Percentiles rank a stretch among this genome's conserved stretches.
Conservation (phyloP, 106 monocot species). For the Dactylorhiza incarnata region DNA sequence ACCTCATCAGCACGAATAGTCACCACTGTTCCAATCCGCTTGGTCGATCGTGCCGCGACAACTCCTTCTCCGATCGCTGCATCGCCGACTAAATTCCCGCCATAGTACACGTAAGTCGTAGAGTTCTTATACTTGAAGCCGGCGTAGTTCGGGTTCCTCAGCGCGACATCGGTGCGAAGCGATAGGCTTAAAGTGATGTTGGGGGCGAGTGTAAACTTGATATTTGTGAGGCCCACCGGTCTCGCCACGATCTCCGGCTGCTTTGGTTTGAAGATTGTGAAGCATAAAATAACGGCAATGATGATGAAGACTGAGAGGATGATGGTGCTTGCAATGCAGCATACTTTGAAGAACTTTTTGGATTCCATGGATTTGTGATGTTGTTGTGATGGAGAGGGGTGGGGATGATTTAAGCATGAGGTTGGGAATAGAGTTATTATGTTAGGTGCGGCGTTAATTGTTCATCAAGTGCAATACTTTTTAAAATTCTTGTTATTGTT, state of each 20-base stretch:
- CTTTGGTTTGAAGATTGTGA: slow-evolving; percentile 27
- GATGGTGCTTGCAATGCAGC: slow-evolving; percentile 4
- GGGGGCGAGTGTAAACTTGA: slow-evolving; percentile 8
- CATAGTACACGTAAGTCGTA: slow-evolving; percentile 21
- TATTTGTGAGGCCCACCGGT: neutral
- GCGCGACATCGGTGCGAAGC: slow-evolving; percentile 2
- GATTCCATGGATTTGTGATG: neutral
- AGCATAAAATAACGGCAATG: slow-evolving; percentile 17
- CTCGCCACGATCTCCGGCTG: slow-evolving; percentile 14
- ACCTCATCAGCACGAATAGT: slow-evolving; percentile 15
- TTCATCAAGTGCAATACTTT: too few species aligned
- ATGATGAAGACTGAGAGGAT: slow-evolving; percentile 12
- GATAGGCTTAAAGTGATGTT: slow-evolving; percentile 11
- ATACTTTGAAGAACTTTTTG: neutral
- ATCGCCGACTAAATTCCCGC: slow-evolving; percentile 17
- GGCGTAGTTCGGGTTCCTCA: slow-evolving; percentile 38
- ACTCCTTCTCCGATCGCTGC: slow-evolving; percentile 16
- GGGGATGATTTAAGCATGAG: too few species aligned
- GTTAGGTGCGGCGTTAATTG: too few species aligned
- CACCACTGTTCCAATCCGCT: slow-evolving; percentile 15
- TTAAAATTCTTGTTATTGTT: too few species aligned
- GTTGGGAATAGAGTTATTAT: too few species aligned
- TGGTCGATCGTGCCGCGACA: slow-evolving; percentile 15
- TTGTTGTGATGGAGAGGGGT: too few species aligned
- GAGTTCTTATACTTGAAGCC: slow-evolving; percentile 20